Percentiles rank a stretch among this genome's conserved stretches.
phyloP scores from a whole-genome alignment of 2,329 filamentous ascomycete genomes.

The Colletotrichum falcatum region DNA sequence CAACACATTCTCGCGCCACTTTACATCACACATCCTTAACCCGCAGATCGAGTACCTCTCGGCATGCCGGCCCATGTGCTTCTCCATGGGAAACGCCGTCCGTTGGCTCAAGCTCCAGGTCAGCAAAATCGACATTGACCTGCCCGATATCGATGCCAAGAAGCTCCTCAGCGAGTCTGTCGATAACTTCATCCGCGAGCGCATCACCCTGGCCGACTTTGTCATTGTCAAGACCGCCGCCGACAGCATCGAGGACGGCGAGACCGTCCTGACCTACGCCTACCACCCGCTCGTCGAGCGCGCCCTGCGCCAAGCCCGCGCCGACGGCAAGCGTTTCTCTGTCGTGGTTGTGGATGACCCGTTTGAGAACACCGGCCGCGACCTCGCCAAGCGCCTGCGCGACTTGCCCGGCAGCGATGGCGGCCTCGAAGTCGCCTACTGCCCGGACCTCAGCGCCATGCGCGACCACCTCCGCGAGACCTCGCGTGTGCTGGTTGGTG shows the following conservation, averaged over 20 bases:
- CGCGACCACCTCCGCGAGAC: slow-evolving; percentile 75
- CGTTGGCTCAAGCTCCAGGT: slow-evolving; percentile 94
- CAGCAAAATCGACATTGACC: slow-evolving; percentile 87
- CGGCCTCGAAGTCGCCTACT: slow-evolving; percentile 84
- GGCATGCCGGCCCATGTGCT: slow-evolving; percentile 93
- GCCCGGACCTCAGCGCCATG: slow-evolving; percentile 79
- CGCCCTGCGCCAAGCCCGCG: slow-evolving; percentile 79
- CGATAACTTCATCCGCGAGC: slow-evolving; percentile 90
- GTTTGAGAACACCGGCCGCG: slow-evolving; percentile 63
- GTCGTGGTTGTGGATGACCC: slow-evolving; percentile 86
- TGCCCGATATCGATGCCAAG: slow-evolving; percentile 86
- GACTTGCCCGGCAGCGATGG: slow-evolving; percentile 46
- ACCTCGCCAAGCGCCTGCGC: slow-evolving; percentile 75
- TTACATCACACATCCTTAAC: slow-evolving; percentile 90
- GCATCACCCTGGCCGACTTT: slow-evolving; percentile 86
- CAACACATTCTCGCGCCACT: slow-evolving; percentile 87
- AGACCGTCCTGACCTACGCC: slow-evolving; percentile 88
- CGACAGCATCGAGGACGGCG: slow-evolving; percentile 80
- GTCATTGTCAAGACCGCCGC: slow-evolving; percentile 84
- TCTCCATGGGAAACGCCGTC: slow-evolving; percentile 97
- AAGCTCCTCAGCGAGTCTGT: slow-evolving; percentile 76
- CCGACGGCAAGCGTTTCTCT: slow-evolving; percentile 78
- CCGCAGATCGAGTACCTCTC: slow-evolving; percentile 96
- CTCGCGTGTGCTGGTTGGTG: slow-evolving; percentile 86
- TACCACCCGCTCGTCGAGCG: slow-evolving; percentile 89